Evolutionary conservation across 805 yeast species (phyloP).

Genomic region (Wickerhamomyces bisporus): DNA sequence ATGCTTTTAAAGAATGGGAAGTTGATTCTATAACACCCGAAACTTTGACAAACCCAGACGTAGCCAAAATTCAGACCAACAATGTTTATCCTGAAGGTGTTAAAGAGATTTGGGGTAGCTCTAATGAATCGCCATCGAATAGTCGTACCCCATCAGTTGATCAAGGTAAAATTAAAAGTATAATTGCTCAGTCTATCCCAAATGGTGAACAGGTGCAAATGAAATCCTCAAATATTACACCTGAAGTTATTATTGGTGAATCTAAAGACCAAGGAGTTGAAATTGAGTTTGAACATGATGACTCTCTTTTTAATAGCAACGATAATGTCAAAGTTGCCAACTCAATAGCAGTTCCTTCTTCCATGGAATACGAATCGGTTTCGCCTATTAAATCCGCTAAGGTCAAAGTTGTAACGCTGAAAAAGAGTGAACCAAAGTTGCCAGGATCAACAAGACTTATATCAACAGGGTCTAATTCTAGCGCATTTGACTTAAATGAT

Average conservation of each 20-base stretch:
- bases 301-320: neutral
- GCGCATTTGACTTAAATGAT: conserved; percentile 14
- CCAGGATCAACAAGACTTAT: conserved; percentile 4
- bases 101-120: conserved; percentile 22
- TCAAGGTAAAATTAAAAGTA: conserved; percentile 10
- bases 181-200: conserved; percentile 10
- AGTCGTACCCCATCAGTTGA: conserved; percentile 12
- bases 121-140: neutral
- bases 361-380: neutral
- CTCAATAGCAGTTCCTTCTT: neutral
- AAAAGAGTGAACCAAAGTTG: neutral
- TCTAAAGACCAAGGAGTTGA: conserved; percentile 19
- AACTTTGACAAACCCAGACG: neutral
- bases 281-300: conserved; percentile 17
- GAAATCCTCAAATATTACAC: conserved; percentile 12
- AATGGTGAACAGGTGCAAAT: conserved; percentile 12
- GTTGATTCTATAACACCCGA: conserved; percentile 3
- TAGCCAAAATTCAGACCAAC: neutral
- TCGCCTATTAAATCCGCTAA: neutral
- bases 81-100: conserved; percentile 3
- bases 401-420: neutral
- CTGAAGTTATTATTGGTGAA: conserved; percentile 16
- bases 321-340: neutral
- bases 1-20: conserved; percentile 35
- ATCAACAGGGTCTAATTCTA: conserved; percentile 13